Evolutionary conservation across 495 filamentous ascomycete genomes (phyloP).

Genomic region (Hypoxylon intermedium): DNA sequence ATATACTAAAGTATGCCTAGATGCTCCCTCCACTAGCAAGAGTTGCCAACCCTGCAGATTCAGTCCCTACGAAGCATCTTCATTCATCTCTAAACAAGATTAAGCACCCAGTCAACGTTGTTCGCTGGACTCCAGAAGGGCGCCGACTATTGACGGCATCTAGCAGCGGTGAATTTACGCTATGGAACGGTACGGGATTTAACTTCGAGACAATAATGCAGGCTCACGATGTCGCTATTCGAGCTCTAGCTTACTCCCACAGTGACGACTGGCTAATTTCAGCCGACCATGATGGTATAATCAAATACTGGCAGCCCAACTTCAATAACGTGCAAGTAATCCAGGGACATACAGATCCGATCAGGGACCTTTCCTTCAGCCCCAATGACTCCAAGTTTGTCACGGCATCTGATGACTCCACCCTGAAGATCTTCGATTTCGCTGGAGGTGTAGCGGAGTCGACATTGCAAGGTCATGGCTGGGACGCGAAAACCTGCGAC

Average conservation of each 20-base stretch:
- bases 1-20: conserved; percentile 50
- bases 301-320: conserved; percentile 99
- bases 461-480: conserved; percentile 84
- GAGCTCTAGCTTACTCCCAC: conserved; percentile 87
- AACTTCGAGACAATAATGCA: conserved; percentile 99
- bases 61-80: conserved; percentile 85
- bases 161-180: conserved; percentile 94
- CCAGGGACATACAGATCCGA: conserved; percentile 85
- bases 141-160: conserved; percentile 88
- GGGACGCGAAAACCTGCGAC: conserved; percentile 95
- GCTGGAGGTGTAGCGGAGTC: conserved; percentile 82
- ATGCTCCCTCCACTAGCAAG: conserved; percentile 86
- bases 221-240: conserved; percentile 92
- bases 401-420: conserved; percentile 91
- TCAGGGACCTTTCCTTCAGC: conserved; percentile 90
- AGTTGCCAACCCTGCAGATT: conserved; percentile 73
- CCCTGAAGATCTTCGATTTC: conserved; percentile 95
- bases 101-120: conserved; percentile 96
- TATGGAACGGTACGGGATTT: conserved; percentile 98
- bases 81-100: conserved; percentile 97
- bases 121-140: conserved; percentile 96
- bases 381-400: conserved; percentile 95
- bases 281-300: conserved; percentile 89
- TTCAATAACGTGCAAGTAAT: conserved; percentile 98
- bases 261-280: conserved; percentile 96